Evolutionary conservation across 148 eudicot genomes (phyloP), one percentile per base, ranked within the genome.

Genomic region (Persicaria tinctoria): DNA sequence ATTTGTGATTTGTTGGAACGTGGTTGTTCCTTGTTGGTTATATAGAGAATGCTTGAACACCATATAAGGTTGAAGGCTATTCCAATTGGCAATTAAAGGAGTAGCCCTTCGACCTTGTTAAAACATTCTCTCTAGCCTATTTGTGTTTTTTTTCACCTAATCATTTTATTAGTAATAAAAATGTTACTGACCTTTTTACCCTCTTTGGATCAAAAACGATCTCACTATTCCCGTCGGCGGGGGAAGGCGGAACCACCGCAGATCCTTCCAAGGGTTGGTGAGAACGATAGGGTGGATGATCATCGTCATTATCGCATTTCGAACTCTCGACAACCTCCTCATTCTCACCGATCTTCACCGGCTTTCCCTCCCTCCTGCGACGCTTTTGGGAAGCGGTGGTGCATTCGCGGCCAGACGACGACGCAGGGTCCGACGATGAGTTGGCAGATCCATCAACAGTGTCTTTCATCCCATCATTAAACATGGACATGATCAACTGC

Each of bases 161-260:
- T 32, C 3, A 32, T 32, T 32, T 32, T 32, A 32, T 1, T 32
- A 32, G 41, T 32, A 32, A 32, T 32, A 32, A 32, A 1, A 32
- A 32, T 32, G 41, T 1, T 32, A 32, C 41, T 17, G 87, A 93
- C 98, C 98, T 89, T 76, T 91, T 93, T 16, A 93, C 88, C 76
- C 98, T 88, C 85, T 86, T 93, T 2, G 98, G 98, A 82, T 93
- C 98, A 10, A 80, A 73, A 13, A 78, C 23, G 13, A 83, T 64
- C 50, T 83, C 85, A 0, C 3, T 63, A 16, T 10, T 57, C 23
- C 62, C 62, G 2, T 8, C 8, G 18, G 18, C 20, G 3, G 46
- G 14, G 1, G 68, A 62, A 23, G 68, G 76, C 41, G 44, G 76
- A 45, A 41, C 53, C 38, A 45, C 8, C 50, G 38, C 51, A 38